Evolutionary conservation across 352 stramenopile genomes (phyloP), one percentile per base, ranked within the genome.

Genomic region (Elongisporangium anandrum): DNA sequence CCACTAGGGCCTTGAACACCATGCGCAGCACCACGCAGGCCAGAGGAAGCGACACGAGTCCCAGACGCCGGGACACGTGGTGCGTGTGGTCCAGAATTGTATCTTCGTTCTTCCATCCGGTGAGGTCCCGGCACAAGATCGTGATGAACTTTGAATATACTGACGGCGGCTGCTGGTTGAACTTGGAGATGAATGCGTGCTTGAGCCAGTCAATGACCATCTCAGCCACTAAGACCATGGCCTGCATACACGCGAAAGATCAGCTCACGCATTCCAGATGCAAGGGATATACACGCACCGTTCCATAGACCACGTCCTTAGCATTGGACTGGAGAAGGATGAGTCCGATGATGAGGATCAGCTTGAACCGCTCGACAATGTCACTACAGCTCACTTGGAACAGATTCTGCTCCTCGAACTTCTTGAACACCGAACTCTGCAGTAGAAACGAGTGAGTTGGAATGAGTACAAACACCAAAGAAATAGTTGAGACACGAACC

Each of bases 151-250:
- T 97, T 55, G 83, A 89, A 72, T 99, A 99, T 24, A 98, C 83
- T 3, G 68, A 79, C 34, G 94, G 93, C 38, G 95, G 82, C 50
- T 99, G 94, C 49, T 94, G 85, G 69, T 99, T 99, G 76, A 99
- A 99, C 64, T 99, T 99, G 53, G 94, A 98, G 64, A 99, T 99
- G 74, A 99, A 99, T 4, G 91, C 92, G 72, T 99, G 97, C 75
- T 99, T 99, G 59, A 99, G 91, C 94, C 95, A 99, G 77, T 99
- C 97, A 56, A 97, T 96, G 54, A 99, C 63, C 67, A 98, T 90
- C 73, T 99, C 96, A 13, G 89, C 86, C 10, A 87, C 64, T 60
- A 97, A 88, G 22, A 99, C 92, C 73, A 98, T 89, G 0, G 79
- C 75, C 80, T 90, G 50, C 15, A 15, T 34, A 5, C 9, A 16